Evolutionary conservation across 768 basidiomycete species (phyloP).

Genomic region (Favolaschia claudopus): DNA sequence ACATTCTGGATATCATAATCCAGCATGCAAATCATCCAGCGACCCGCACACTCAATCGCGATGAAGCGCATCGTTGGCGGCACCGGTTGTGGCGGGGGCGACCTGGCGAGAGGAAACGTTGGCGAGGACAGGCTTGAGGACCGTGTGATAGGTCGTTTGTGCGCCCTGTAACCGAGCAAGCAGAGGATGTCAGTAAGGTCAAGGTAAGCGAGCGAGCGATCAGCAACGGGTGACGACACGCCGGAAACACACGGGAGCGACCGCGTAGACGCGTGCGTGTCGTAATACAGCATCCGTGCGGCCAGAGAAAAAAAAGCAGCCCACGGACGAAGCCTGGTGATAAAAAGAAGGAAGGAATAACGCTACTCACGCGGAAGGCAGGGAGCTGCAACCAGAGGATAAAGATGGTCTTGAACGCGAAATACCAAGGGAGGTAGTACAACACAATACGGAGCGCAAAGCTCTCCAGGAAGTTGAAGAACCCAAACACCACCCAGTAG

Average conservation of each 20-base stretch:
- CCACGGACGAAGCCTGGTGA: slow-evolving; percentile 22
- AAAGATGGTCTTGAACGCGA: slow-evolving; percentile 89
- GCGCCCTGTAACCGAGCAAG: slow-evolving; percentile 89
- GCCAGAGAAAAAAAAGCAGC: slow-evolving; percentile 26
- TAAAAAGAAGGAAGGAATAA: slow-evolving; percentile 34
- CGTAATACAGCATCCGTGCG: too few species aligned
- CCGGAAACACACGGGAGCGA: not conserved
- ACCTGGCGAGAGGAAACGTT: slow-evolving; percentile 60
- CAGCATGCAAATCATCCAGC: not conserved
- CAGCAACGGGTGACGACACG: not conserved
- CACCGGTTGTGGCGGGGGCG: slow-evolving; percentile 59
- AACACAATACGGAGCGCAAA: slow-evolving; percentile 84
- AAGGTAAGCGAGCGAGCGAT: slow-evolving; percentile 14
- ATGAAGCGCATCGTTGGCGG: slow-evolving; percentile 66
- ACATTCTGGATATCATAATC: not conserved
- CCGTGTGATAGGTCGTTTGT: slow-evolving; percentile 75
- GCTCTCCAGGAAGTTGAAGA: slow-evolving; percentile 92
- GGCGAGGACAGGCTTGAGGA: slow-evolving; percentile 82
- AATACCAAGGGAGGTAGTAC: slow-evolving; percentile 96
- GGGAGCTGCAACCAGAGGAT: slow-evolving; percentile 93
- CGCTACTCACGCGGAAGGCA: slow-evolving; percentile 73
- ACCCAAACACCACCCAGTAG: slow-evolving; percentile 96
- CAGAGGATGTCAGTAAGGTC: too few species aligned
- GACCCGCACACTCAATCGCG: not conserved
- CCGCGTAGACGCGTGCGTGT: not conserved